Percentiles rank a stretch among this genome's conserved stretches.
Evolutionary conservation across 2,329 filamentous ascomycete species (phyloP).

Genomic region (Orbilia blumenaviensis): DNA sequence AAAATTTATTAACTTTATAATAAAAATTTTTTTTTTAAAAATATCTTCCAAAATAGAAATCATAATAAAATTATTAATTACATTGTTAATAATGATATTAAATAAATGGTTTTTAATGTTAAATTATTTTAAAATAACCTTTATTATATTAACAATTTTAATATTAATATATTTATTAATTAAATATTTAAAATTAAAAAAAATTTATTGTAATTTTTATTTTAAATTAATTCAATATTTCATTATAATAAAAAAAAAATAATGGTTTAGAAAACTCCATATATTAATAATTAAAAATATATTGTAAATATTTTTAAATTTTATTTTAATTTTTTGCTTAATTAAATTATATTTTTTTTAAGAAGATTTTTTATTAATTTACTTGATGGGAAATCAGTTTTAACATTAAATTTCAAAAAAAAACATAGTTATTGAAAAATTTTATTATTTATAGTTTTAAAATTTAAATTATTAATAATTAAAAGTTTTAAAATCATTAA

Average conservation of each 20-base stretch:
- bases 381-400: neutral
- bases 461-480: neutral
- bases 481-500: neutral
- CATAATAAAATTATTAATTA: neutral
- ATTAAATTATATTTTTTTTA: neutral
- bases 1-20: neutral
- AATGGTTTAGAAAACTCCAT: neutral
- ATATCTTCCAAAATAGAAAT: neutral
- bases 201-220: neutral
- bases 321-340: neutral
- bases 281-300: neutral
- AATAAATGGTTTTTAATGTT: neutral
- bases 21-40: neutral
- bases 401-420: neutral
- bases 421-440: neutral
- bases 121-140: neutral
- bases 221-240: neutral
- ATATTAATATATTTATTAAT: neutral
- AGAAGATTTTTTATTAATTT: neutral
- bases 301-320: neutral
- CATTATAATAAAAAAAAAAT: neutral
- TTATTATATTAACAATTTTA: neutral
- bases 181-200: neutral
- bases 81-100: neutral
- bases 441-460: neutral